Evolutionary conservation across 495 filamentous ascomycete species (phyloP), one percentile per base, ranked within the genome.

Genomic region (Podospora anserina): DNA sequence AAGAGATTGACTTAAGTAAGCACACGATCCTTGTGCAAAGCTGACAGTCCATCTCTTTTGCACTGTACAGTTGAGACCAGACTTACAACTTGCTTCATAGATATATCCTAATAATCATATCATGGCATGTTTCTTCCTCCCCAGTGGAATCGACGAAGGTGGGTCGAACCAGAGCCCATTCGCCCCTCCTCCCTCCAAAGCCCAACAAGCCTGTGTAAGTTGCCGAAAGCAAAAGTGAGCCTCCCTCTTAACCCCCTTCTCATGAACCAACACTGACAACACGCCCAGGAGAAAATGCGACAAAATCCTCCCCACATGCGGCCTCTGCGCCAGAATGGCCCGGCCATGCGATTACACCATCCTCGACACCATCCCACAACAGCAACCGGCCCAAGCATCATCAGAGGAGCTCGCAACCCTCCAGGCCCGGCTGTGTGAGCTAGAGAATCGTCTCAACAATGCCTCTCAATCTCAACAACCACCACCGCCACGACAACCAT

Each of bases 261-360:
- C n/a, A 9, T 20, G 55, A 19, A 6, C 4, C 55, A 20, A 2
- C 55, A 58, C 55, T 26, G 55, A 26, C n/a, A 19, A 58, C 1
- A 58, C 18, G 15, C 3, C n/a, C 20, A 71, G 70, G 75, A 77
- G 82, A 26, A 82, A 80, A 77, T 85, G 83, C 70, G 80, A 82
- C 78, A 84, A 84, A 69, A 64, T 64, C 0, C 71, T 84, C 2
- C 83, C 83, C 2, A 67, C 69, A 7, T 86, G 83, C 70, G 69
- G 71, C 4, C 70, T 82, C 53, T 83, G 82, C 67, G 64, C 64
- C 65, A 70, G 81, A 4, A 82, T 82, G 71, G 75, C 74, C 56
- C 71, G 80, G 4, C 62, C 67, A 19, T 84, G 82, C 69, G 82
- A 82, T 63, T 84, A 83, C 74, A 71, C 67, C 18, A 71, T 72